Evolutionary conservation across 192 early-diverging fungal genomes (phyloP), one percentile per base, ranked within the genome.

Genomic region (Gryganskiella cystojenkinii): DNA sequence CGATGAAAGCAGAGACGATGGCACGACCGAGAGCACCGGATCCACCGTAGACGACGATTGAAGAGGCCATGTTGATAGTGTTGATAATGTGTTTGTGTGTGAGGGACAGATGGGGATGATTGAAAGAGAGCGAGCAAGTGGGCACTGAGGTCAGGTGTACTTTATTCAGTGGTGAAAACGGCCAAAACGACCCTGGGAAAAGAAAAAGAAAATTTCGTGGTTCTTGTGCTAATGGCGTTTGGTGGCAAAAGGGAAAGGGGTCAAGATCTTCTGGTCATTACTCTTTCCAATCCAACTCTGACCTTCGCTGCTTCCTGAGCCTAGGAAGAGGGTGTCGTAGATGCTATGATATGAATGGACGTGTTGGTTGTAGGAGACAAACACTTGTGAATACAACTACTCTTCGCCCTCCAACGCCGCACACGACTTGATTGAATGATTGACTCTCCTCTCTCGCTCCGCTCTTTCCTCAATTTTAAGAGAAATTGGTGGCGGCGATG

Each of bases 11-110:
- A 1, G 84, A 71, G 53, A 97, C 92, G 49, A 94, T 64, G 25
- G 88, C 82, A 31, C 90, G 82, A 34, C 97, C 97, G 30, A 99
- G 90, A n/a, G 89, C 92, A 35, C 97, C 97, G 47, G 87, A 68
- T 64, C 96, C 97, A 53, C 97, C 97, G 81, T 95, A 98, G 28
- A 99, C 90, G 34, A 98, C 84, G 45, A 92, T 90, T 56, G 87
- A 85, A 24, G 84, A 81, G 82, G 86, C 84, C 59, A 70, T 78
- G 6, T 64, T 70, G 27, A 40, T 63, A 49, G 22, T 20, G 45
- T 61, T 17, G 37, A 30, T 31, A 28, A n/a, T n/a, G n/a, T n/a
- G n/a, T n/a, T n/a, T n/a, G n/a, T 51, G 61, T 30, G 34, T 5
- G 17, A 25, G 13, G 31, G 27, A 27, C 22, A 40, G 42, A 37